Base-by-base conservation (phyloP, 2,329 filamentous ascomycete genomes). In the Botryotinia calthae region DNA sequence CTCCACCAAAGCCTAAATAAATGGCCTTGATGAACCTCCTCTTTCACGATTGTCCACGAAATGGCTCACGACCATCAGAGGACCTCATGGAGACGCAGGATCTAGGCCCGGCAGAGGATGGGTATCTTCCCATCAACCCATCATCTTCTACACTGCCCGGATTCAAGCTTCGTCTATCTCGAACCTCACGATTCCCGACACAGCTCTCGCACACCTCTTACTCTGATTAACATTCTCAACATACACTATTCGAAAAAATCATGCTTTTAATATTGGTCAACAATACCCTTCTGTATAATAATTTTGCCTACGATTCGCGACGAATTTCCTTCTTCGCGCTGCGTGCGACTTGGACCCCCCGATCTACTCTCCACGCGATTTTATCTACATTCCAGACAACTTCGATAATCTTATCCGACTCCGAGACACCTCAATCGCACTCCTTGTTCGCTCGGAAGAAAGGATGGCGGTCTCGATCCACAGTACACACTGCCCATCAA, bases 1-100 rank as follows among this genome's bases (percentile, higher is more conserved):
- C 78, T 74, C 68, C 68, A 69, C 78, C 78, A 58, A 80, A 81
- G 78, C 76, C 78, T n/a, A 79, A 76, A 76, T 80, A 81, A 56
- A 79, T 59, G 64, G 70, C 42, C 22, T 48, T 54, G 9, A 54
- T 18, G 65, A 46, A 66, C 34, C 71, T 56, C 66, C 64, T 71
- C 62, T 48, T 66, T 72, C 70, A 72, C 51, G 70, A 71, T 59
- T 68, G 54, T 68, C 63, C 63, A 72, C 54, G 63, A 72, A 66
- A 58, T 71, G 70, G 70, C 70, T 10, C 48, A 71, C 40, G 70
- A 58, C 61, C 61, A 70, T 56, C 28, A 67, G 61, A 67, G 51
- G 70, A 28, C 48, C 51, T 68, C 54, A 58, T 70, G 66, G 54
- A 64, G 67, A 59, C 66, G 67, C 72, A 48, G 48, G 16, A 65